Conservation (phyloP, 2,329 filamentous ascomycete species). For the Clarireedia monteithiana region DNA sequence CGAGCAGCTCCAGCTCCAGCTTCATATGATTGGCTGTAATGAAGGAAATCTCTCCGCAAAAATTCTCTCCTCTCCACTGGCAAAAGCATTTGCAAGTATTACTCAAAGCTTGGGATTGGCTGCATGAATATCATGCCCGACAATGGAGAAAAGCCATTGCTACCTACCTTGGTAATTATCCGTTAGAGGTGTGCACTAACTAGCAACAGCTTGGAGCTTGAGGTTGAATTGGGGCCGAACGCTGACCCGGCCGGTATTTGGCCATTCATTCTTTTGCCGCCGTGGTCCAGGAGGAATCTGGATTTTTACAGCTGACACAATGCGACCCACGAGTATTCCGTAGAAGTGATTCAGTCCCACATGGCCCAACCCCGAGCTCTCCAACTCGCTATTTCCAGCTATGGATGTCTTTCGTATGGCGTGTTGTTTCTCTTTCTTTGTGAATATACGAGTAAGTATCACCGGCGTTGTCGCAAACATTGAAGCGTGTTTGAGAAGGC, state of each 20-base stretch:
- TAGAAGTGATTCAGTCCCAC: not conserved
- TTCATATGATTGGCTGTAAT: not conserved
- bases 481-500: no score
- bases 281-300: not conserved
- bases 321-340: not conserved
- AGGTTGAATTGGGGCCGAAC: no score
- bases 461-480: no score
- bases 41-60: not conserved
- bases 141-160: not conserved
- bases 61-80: not conserved
- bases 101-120: not conserved
- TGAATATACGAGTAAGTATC: no score
- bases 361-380: not conserved
- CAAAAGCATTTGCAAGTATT: not conserved
- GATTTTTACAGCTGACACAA: not conserved
- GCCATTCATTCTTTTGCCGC: not conserved
- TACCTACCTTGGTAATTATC: not conserved
- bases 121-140: slow-evolving; percentile 1
- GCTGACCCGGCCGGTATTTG: not conserved
- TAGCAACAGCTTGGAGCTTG: not conserved
- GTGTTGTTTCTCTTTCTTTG: no score
- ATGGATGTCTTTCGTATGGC: not conserved
- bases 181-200: not conserved
- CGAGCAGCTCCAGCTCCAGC: no score
- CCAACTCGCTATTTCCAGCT: not conserved